A percentile compares a stretch with the other conserved stretches of the same genome.
Evolutionary conservation across 352 stramenopile genomes (phyloP).

Genomic region (Phytopythium cucurbitacearum): DNA sequence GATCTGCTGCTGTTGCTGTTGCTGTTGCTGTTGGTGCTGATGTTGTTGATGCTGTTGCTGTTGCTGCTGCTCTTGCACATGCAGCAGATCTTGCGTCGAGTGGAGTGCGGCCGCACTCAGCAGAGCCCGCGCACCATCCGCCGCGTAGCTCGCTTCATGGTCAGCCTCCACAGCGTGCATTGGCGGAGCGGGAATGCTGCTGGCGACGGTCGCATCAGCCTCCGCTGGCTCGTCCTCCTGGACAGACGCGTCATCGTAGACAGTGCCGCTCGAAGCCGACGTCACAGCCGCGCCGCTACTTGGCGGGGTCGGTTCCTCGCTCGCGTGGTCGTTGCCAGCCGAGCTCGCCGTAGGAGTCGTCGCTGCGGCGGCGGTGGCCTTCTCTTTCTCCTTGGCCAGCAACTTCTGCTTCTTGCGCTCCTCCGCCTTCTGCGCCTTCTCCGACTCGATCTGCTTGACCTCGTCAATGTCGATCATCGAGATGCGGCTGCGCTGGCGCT

Average conservation of each 20-base stretch:
- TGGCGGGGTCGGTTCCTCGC: background rate
- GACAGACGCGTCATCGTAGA: constrained; percentile 2
- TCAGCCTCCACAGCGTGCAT: too few species aligned
- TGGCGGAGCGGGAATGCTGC: background rate
- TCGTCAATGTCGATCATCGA: constrained; percentile 88
- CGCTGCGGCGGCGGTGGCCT: constrained; percentile 8
- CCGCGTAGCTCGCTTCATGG: constrained; percentile 15
- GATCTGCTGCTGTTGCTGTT: constrained; percentile 17
- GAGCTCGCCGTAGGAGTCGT: background rate
- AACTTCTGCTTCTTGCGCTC: constrained; percentile 76
- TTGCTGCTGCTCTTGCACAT: constrained; percentile 52
- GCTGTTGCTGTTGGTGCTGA: constrained; percentile 24
- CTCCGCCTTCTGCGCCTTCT: constrained; percentile 82
- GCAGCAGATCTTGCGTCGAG: constrained; percentile 74
- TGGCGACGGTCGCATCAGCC: constrained; percentile 1
- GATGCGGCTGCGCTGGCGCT: constrained; percentile 78
- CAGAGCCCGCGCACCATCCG: constrained; percentile 61
- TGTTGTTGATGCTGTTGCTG: constrained; percentile 35
- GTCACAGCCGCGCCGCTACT: background rate
- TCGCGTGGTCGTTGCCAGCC: background rate
- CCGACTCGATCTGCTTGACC: constrained; percentile 84
- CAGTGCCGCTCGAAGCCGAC: background rate
- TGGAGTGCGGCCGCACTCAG: constrained; percentile 60
- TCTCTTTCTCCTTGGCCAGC: constrained; percentile 31
- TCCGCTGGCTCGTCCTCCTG: constrained; percentile 2